Base-by-base conservation (phyloP, 2,329 filamentous ascomycete species). In the Sporothrix inflata region DNA sequence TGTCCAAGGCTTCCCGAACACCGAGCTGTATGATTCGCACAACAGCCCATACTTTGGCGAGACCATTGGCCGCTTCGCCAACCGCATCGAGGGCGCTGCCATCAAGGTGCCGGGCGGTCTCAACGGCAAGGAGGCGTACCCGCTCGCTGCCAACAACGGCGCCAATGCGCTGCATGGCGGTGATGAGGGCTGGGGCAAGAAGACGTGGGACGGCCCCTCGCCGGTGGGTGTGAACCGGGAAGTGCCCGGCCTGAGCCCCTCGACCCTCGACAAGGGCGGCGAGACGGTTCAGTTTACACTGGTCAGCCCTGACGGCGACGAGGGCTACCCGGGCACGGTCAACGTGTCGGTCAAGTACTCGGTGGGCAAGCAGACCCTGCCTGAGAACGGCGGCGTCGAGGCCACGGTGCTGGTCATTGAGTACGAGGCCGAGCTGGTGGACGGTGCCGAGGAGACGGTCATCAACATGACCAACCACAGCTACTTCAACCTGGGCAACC, bases 381-480 rank as follows among this genome's bases (percentile, higher is more conserved):
- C 86, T 79, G 70, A 30, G n/a, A 51, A 57, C 24, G 76, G 75
- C 5, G 89, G 88, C 21, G 88, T 87, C 74, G 86, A 91, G 74
- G 90, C 91, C 75, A 89, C 88, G 1, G 88, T 96, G 24, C 82
- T 98, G 72, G 90, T 90, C 72, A 92, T 97, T 67, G 96, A 98
- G 81, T 98, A 97, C 80, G 92, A 97, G 84, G 94, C 92, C 24
- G 89, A 93, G 81, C 85, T 98, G 63, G 86, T 94, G 3, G 91
- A 88, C 3, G 91, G 92, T 67, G 91, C 90, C 14, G 90, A 94
- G n/a, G 95, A 98, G 86, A 98, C 95, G 0, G 90, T 90, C 55
- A 88, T 98, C 80, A 97, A 94, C 82, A 88, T 98, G 83, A 98
- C 96, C 67, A 99, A 98, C 84, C 95, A 99, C 51, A 19, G 72